These are phyloP conservation scores for Goffeauzyma gilvescens DNA, from an alignment of 768 basidiomycete genomes.

Conservation along the genomic window DNA sequence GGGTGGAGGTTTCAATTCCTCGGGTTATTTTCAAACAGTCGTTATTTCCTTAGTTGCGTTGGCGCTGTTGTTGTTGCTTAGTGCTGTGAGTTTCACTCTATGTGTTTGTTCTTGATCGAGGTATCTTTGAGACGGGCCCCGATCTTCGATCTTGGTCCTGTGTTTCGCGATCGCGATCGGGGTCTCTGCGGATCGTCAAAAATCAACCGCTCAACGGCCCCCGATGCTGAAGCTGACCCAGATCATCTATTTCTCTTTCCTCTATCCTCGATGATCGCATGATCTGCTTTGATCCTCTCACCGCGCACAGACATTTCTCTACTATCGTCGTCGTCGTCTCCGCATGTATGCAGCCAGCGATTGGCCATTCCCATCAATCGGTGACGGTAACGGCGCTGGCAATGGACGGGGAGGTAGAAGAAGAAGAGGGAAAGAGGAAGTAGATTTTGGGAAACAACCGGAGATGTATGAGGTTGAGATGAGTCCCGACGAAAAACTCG, in stretches of 20 bases:
- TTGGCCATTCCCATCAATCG: conserved; percentile 3
- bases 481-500: background rate
- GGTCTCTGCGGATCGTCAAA: too few species aligned
- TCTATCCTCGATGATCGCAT: background rate
- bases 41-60: conserved; percentile 9
- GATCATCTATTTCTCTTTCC: too few species aligned
- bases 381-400: background rate
- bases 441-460: conserved; percentile 5
- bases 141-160: too few species aligned
- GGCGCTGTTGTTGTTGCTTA: conserved; percentile 7
- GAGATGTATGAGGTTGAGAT: conserved; percentile 7
- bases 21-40: conserved; percentile 9
- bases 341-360: conserved; percentile 3
- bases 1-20: background rate
- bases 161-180: too few species aligned
- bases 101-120: too few species aligned
- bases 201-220: too few species aligned
- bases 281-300: background rate
- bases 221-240: too few species aligned
- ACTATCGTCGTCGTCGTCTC: conserved; percentile 6
- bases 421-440: conserved; percentile 1
- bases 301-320: conserved; percentile 7
- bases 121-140: too few species aligned
- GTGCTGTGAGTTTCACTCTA: too few species aligned
- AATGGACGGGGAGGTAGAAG: conserved; percentile 1